Percentiles rank a stretch among this genome's conserved stretches.
Conservation (phyloP, 108 stramenopile genomes). For the Cyclotella choctawhatcheeana region DNA sequence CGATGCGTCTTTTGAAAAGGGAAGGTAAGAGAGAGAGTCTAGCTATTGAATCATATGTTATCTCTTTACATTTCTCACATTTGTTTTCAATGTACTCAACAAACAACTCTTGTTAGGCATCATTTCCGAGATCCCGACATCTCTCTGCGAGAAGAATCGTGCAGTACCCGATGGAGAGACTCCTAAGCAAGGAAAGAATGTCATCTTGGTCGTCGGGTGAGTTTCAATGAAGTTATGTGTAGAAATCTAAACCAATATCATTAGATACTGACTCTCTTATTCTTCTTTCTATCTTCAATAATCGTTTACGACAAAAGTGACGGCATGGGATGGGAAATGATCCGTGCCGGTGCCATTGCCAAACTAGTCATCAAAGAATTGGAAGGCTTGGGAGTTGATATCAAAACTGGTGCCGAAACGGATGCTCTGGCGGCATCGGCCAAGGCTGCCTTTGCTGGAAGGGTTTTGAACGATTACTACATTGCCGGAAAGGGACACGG, state of each 20-base stretch:
- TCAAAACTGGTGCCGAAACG: conserved; percentile 41
- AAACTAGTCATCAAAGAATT: conserved; percentile 52
- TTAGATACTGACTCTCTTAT: neutral
- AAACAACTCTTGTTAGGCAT: no score
- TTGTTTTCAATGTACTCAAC: neutral
- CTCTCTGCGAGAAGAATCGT: conserved; percentile 38
- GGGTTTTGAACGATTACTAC: conserved; percentile 59
- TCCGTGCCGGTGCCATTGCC: conserved; percentile 63
- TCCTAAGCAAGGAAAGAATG: conserved; percentile 43
- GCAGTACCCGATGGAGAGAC: conserved; percentile 21
- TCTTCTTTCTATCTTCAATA: neutral
- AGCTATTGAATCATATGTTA: neutral
- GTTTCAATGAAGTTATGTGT: neutral
- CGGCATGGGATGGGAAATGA: conserved; percentile 71
- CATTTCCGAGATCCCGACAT: neutral
- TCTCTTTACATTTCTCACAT: neutral
- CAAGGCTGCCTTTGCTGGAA: conserved; percentile 49
- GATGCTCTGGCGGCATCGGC: conserved; percentile 26
- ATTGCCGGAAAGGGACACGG: conserved; percentile 56
- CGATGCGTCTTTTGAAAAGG: conserved; percentile 53
- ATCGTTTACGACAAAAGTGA: no score
- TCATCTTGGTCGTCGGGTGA: conserved; percentile 53
- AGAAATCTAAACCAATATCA: no score
- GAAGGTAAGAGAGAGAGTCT: conserved; percentile 26
- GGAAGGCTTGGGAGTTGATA: conserved; percentile 50